A percentile compares a stretch with the other conserved stretches of the same genome.
These are phyloP conservation scores for Cordyceps cicadae DNA, from an alignment of 2,329 filamentous ascomycete species.

Conservation along the genomic window DNA sequence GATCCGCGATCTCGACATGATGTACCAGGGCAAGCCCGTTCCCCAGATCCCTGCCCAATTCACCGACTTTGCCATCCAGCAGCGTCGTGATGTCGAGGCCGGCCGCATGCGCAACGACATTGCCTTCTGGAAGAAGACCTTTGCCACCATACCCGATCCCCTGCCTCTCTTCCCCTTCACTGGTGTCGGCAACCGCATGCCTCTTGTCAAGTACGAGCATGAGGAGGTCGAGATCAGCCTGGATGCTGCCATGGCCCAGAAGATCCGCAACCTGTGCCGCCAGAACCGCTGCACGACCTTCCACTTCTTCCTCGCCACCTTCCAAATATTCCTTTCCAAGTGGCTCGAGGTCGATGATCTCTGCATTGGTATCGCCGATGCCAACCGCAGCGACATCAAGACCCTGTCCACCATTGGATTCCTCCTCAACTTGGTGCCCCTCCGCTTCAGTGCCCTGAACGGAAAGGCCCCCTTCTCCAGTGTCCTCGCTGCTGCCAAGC, in stretches of 20 bases:
- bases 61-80: constrained; percentile 27
- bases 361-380: constrained; percentile 37
- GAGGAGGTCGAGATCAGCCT: constrained; percentile 11
- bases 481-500: constrained; percentile 15
- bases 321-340: constrained; percentile 25
- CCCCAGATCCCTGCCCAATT: constrained; percentile 24
- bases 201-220: constrained; percentile 13
- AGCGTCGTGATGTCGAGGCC: constrained; percentile 21
- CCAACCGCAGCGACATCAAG: constrained; percentile 16
- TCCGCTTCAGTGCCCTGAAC: constrained; percentile 25
- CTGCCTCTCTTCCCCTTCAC: constrained; percentile 16
- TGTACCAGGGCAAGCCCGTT: constrained; percentile 26
- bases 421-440: constrained; percentile 36
- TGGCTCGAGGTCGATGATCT: constrained; percentile 27
- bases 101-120: constrained; percentile 17
- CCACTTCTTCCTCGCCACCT: constrained; percentile 38
- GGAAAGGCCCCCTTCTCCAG: constrained; percentile 17
- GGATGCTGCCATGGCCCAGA: constrained; percentile 10
- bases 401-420: constrained; percentile 29
- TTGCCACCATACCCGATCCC: constrained; percentile 11
- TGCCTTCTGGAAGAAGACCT: constrained; percentile 15
- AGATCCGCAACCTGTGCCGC: constrained; percentile 15
- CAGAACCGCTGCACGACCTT: constrained; percentile 24
- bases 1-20: constrained; percentile 33
- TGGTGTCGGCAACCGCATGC: constrained; percentile 7